phyloP scores from a whole-genome alignment of 179 eudicot species.

The Beta macrorhiza region DNA sequence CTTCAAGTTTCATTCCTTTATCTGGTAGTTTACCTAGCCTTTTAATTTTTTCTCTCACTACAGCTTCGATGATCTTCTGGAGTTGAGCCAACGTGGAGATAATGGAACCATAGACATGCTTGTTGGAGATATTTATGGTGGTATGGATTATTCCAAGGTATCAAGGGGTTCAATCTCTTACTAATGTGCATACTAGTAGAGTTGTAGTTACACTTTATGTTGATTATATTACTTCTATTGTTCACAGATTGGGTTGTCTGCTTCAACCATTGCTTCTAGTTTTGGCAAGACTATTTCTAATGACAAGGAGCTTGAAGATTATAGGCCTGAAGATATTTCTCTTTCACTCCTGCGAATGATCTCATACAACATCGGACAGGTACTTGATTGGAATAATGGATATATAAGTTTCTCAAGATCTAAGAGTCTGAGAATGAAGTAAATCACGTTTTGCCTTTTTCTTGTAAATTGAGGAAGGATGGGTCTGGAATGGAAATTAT shows the following conservation, averaged over 20 bases:
- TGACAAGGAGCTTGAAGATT: conserved; percentile 80
- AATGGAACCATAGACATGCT: conserved; percentile 94
- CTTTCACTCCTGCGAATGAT: conserved; percentile 95
- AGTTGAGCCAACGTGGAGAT: conserved; percentile 95
- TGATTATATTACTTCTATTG: conserved; percentile 15
- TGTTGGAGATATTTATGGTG: conserved; percentile 97
- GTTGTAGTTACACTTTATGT: background rate
- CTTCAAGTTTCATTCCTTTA: conserved; percentile 17
- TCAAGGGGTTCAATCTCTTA: background rate
- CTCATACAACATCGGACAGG: conserved; percentile 99
- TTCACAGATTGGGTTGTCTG: conserved; percentile 90
- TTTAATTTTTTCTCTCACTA: conserved; percentile 9
- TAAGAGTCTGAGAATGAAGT: conserved; percentile 13
- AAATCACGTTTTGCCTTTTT: background rate
- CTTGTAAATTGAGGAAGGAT: background rate
- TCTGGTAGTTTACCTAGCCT: conserved; percentile 9
- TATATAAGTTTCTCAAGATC: background rate
- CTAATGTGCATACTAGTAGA: background rate
- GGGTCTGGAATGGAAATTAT: background rate
- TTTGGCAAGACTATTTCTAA: conserved; percentile 96
- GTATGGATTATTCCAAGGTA: conserved; percentile 92
- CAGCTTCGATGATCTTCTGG: conserved; percentile 93
- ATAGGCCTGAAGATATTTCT: conserved; percentile 96
- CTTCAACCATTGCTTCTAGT: conserved; percentile 98
- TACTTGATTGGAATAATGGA: conserved; percentile 22